Evolutionary conservation across 805 yeast species (phyloP).

Genomic region (Starmerella riodocensis): DNA sequence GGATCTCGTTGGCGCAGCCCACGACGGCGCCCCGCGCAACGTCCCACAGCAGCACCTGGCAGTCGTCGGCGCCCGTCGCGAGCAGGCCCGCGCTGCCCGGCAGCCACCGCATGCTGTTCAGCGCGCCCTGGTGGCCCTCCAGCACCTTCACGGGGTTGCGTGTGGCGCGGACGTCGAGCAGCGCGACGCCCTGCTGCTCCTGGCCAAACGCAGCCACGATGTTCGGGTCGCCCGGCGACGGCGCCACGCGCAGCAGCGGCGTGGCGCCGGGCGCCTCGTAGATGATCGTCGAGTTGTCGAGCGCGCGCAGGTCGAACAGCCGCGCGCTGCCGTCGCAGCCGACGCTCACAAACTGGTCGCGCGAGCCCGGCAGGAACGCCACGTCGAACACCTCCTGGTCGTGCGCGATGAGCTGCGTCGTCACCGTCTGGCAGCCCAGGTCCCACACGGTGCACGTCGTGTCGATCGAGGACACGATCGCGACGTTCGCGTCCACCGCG

Average conservation of each 20-base stretch:
- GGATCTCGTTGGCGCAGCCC: conserved; percentile 44
- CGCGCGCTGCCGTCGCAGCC: conserved; percentile 93
- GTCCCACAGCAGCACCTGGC: conserved; percentile 52
- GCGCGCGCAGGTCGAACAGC: conserved; percentile 73
- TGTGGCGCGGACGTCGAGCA: conserved; percentile 79
- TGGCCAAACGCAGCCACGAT: conserved; percentile 72
- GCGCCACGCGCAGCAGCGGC: conserved; percentile 62
- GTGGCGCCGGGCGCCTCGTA: conserved; percentile 44
- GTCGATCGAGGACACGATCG: conserved; percentile 80
- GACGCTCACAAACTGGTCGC: conserved; percentile 74
- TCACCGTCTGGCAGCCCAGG: conserved; percentile 51
- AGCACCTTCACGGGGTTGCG: conserved; percentile 65
- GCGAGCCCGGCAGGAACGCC: conserved; percentile 59
- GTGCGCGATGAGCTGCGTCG: conserved; percentile 91
- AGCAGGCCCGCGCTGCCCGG: conserved; percentile 47
- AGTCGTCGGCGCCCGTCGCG: conserved; percentile 58
- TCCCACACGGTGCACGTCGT: conserved; percentile 98
- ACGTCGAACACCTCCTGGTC: conserved; percentile 93
- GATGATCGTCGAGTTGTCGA: conserved; percentile 89
- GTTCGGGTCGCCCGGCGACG: conserved; percentile 70
- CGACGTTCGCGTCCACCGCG: conserved; percentile 47
- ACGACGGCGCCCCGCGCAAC: conserved; percentile 33
- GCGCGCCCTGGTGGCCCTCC: conserved; percentile 51
- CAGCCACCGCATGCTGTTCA: conserved; percentile 75
- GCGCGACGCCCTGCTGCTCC: conserved; percentile 48